Evolutionary conservation across 106 monocot species (phyloP), one percentile per base, ranked within the genome.

Genomic region (Platanthera guangdongensis): DNA sequence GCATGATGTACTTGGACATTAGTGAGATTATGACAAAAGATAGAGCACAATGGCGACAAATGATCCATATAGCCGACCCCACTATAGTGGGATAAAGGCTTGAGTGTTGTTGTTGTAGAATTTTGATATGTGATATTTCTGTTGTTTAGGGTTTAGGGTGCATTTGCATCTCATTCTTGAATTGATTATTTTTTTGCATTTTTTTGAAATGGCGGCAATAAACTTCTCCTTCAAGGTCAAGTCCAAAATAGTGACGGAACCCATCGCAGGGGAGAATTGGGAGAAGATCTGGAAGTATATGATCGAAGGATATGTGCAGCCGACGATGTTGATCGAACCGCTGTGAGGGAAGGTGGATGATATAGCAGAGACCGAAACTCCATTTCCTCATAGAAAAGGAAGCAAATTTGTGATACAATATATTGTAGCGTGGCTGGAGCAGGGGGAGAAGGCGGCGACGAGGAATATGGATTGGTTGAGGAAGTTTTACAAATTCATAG

Each of bases 351-450:
- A 4, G 10, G 46, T 87, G 73, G 72, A 52, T 51, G 52, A n/a
- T 21, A 47, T 79, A 9, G 57, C 81, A n/a, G 84, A 87, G 19
- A 52, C 65, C 7, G 76, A 9, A 10, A 81, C 64, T 15, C 76
- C 86, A 2, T 86, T 77, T 57, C 80, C 83, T 6, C 80, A 83
- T 18, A 79, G 86, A 52, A 46, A 77, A 16, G 86, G 83, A 30
- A 52, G 68, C 18, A 54, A 79, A 28, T 83, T 73, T 82, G 80
- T 50, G 13, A 18, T 86, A 16, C 77, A 69, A 8, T 74, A 80
- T 22, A 8, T 83, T 1, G 55, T 80, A 2, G 25, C 10, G 6
- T 86, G 86, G 86, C 6, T 1, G 0, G 22, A n/a, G 21, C 0
- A 5, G 45, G 74, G 45, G 7, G 52, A 74, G 67, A 52, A 52